Conservation (phyloP, 768 basidiomycete genomes). For the Thelephora aurantiotincta region DNA sequence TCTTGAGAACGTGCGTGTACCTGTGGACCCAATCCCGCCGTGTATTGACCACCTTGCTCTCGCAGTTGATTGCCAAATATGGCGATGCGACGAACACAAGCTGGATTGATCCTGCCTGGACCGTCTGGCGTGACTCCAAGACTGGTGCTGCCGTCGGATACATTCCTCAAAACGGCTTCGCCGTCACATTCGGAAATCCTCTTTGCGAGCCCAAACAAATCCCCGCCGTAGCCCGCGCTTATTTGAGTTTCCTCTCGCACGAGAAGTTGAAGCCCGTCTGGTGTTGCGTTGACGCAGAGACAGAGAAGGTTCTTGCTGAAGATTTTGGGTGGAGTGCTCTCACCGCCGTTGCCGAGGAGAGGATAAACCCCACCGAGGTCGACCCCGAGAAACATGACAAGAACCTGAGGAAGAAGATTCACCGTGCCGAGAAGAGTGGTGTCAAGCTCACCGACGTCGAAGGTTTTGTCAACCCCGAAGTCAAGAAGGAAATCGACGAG, state of each 20-base stretch:
- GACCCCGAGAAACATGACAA: conserved; percentile 37
- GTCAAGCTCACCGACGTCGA: conserved; percentile 34
- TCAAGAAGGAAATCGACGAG: conserved; percentile 32
- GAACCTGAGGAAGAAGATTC: conserved; percentile 47
- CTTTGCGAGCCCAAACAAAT: conserved; percentile 26
- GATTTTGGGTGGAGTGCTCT: conserved; percentile 45
- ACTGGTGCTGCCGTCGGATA: conserved; percentile 52
- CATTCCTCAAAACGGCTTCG: conserved; percentile 34
- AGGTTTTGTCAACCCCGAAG: conserved; percentile 27
- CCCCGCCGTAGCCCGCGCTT: conserved; percentile 30
- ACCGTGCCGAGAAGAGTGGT: conserved; percentile 38
- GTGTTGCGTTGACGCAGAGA: conserved; percentile 39
- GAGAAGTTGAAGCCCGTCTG: conserved; percentile 40
- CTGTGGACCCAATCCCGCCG: background rate
- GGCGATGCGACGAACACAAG: conserved; percentile 58
- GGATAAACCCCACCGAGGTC: conserved; percentile 29
- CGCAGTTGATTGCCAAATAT: conserved; percentile 41
- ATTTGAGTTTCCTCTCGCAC: conserved; percentile 24
- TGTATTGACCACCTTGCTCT: background rate
- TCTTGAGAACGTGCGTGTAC: conserved; percentile 17
- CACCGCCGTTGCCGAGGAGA: conserved; percentile 50
- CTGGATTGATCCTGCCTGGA: conserved; percentile 46
- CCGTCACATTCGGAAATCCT: conserved; percentile 54
- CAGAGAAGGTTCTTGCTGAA: conserved; percentile 35
- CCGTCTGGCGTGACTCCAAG: conserved; percentile 33